Base-by-base conservation (phyloP, 768 basidiomycete genomes). In the Trametes sanguinea region DNA sequence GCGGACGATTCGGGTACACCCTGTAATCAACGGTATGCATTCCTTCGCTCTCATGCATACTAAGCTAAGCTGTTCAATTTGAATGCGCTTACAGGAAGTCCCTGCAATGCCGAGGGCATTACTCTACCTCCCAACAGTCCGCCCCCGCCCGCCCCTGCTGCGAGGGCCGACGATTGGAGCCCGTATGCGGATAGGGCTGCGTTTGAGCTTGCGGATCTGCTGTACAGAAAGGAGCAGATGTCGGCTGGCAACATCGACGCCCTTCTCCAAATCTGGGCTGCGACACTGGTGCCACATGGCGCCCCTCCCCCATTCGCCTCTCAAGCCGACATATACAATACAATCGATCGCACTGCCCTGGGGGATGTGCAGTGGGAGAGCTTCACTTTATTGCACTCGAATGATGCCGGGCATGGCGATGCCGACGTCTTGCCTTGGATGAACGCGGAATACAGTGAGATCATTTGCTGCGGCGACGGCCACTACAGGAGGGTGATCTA, bases 291-390 rank as follows among this genome's bases (percentile, higher is more conserved):
- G 3, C 17, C 42, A 14, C 61, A 65, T 22, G 17, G 59, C 33
- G 53, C 35, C 13, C 14, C 30, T 6, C 53, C 63, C 11, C 69
- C 66, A 17, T 80, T 77, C 53, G 16, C 48, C 1, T 66, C 69
- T 33, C 67, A 74, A 53, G 44, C 65, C 1, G 72, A 78, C 10
- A 39, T 80, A 0, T 75, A 76, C 45, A 35, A 51, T 0, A 72
- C 69, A 0, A 80, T 81, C 33, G 75, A 81, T 50, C 48, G 52
- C 0, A 79, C 73, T 9, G 60, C 57, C 11, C 50, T 73, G 10
- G 77, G 78, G 14, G 75, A 75, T 33, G 69, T 71, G 7, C 71
- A 74, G 0, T 81, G 80, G 80, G 22, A 74, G 7, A 67, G 62
- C 2, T 76, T 80, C 59, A 55, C 66, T 0, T 39, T 77, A n/a